A percentile compares a stretch with the other conserved stretches of the same genome.
Evolutionary conservation across 2,329 filamentous ascomycete species (phyloP).

Genomic region (Hymenotorrendiella dingleyae): DNA sequence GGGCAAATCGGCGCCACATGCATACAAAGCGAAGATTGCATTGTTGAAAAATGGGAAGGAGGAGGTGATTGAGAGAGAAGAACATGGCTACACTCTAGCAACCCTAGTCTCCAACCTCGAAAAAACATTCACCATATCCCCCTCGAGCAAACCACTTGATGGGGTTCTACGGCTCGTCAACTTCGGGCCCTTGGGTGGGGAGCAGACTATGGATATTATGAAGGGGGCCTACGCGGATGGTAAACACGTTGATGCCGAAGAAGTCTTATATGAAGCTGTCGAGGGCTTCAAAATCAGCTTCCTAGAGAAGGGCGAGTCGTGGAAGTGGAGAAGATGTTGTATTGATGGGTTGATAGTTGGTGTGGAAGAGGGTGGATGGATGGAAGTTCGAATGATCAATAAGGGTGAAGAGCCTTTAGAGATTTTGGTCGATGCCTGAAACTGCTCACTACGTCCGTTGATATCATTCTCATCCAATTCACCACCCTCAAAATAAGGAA

Average conservation of each 20-base stretch:
- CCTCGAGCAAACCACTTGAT: constrained; percentile 63
- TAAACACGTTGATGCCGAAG: constrained; percentile 45
- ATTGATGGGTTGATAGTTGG: constrained; percentile 86
- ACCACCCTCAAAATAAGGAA: too few relatives aligned
- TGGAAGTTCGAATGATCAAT: constrained; percentile 54
- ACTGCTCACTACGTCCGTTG: too few relatives aligned
- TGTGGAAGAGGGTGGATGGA: constrained; percentile 63
- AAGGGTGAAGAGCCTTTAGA: constrained; percentile 23
- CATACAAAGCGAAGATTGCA: constrained; percentile 48
- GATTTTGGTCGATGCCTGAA: constrained; percentile 21
- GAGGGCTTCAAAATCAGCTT: constrained; percentile 62
- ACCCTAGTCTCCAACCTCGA: constrained; percentile 78
- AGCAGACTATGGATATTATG: constrained; percentile 74
- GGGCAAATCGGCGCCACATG: constrained; percentile 46
- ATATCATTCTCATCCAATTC: too few relatives aligned
- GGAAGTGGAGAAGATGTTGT: constrained; percentile 76
- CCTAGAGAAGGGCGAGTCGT: constrained; percentile 59
- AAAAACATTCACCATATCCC: constrained; percentile 75
- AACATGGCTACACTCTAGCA: constrained; percentile 72
- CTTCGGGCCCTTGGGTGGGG: constrained; percentile 61
- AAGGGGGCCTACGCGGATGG: constrained; percentile 53
- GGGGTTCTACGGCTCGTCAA: constrained; percentile 65
- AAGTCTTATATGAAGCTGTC: constrained; percentile 68
- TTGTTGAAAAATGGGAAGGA: constrained; percentile 25
- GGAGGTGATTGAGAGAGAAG: constrained; percentile 32